Base-by-base conservation (phyloP, 768 basidiomycete genomes). In the Candolleomyces aberdarensis region DNA sequence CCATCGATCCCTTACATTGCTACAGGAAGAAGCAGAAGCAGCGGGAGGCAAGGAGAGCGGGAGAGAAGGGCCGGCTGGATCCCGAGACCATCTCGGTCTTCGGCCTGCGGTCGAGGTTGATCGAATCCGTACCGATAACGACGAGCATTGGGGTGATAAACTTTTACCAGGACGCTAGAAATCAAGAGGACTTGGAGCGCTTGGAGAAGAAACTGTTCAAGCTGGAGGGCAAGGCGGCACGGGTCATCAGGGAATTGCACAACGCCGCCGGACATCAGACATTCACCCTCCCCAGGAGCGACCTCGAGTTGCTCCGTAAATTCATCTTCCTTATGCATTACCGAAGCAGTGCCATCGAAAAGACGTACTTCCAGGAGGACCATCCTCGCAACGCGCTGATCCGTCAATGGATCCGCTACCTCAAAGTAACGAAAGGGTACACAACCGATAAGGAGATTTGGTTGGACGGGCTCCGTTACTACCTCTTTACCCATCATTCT, bases 241-340 rank as follows among this genome's bases (percentile, higher is more conserved):
- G 5, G 10, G 57, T 73, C 20, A 70, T 75, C 10, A 51, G 53
- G 13, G 19, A 58, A 17, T 63, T 71, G 15, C 67, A 71, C 26
- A 22, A 40, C 1, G 61, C 57, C 10, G 29, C 62, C 3, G 26
- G 15, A 43, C 11, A 43, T 9, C 36, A 52, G 51, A 14, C 48
- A 1, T 64, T 73, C 31, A 50, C 59, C 19, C n/a, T 75, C n/a
- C 65, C 70, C 20, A 61, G 76, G 36, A 64, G 64, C 19, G 65
- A 67, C 14, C 63, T 78, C 3, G 67, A 72, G 8, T 65, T 57
- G 3, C 60, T 78, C 36, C 66, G 75, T 3, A 77, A 74, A 61
- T 77, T 78, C 56, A 63, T 77, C 8, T 75, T 75, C 56, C 39
- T 78, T 20, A 73, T 76, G 74, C 69, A 74, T 43, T 73, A 71